phyloP scores from a whole-genome alignment of 768 basidiomycete genomes.

The Trametes villosa region DNA sequence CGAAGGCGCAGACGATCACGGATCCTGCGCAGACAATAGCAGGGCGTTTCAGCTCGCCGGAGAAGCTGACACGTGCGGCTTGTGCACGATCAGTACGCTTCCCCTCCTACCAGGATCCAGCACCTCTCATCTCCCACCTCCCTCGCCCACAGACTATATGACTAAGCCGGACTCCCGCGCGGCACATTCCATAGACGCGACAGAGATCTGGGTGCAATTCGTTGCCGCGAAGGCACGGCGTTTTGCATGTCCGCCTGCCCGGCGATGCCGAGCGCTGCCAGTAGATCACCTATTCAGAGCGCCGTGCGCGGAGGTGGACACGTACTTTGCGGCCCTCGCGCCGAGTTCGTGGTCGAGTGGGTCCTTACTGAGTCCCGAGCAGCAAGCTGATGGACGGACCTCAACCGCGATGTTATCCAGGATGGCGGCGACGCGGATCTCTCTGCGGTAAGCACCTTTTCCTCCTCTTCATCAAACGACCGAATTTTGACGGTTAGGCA shows the following conservation, averaged over 20 bases:
- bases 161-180: constrained; percentile 70
- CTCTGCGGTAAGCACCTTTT: too few species aligned
- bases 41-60: constrained; percentile 53
- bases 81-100: constrained; percentile 54
- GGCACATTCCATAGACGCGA: constrained; percentile 46
- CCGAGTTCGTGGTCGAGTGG: constrained; percentile 66
- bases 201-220: constrained; percentile 52
- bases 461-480: too few species aligned
- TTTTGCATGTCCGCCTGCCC: constrained; percentile 69
- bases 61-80: constrained; percentile 49
- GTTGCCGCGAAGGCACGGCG: constrained; percentile 54
- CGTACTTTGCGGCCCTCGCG: constrained; percentile 49
- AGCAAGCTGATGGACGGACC: constrained; percentile 47
- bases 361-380: constrained; percentile 54
- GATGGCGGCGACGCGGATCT: too few species aligned
- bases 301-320: constrained; percentile 41
- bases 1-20: constrained; percentile 58
- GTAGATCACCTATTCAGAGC: constrained; percentile 41
- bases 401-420: constrained; percentile 7
- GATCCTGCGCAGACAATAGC: constrained; percentile 65
- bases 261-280: constrained; percentile 57
- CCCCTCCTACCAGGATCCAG: not conserved
- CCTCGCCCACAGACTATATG: constrained; percentile 66
- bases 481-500: too few species aligned
- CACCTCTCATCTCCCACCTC: constrained; percentile 32